These are phyloP conservation scores for Tardiomyces depauwii DNA, from an alignment of 1,139 yeast species.

Conservation along the genomic window DNA sequence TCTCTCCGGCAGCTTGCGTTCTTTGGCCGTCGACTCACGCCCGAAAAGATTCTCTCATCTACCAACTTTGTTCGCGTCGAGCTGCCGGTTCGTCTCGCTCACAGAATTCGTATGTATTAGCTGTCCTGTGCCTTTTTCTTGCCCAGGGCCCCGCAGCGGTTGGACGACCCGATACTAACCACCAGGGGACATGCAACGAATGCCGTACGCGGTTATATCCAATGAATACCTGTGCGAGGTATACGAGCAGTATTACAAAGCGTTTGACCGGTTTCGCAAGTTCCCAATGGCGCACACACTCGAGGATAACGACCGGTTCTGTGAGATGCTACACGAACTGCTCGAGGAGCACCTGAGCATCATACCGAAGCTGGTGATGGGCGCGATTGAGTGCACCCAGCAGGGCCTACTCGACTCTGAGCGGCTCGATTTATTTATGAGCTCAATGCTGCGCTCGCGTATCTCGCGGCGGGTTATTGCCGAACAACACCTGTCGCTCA, in stretches of 20 bases:
- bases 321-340: conserved; percentile 48
- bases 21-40: conserved; percentile 72
- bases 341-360: conserved; percentile 67
- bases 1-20: conserved; percentile 80
- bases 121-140: background rate
- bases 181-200: conserved; percentile 49
- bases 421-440: conserved; percentile 60
- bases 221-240: conserved; percentile 79
- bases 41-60: conserved; percentile 63
- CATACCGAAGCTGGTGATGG: conserved; percentile 85
- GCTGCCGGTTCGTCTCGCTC: conserved; percentile 71
- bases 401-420: conserved; percentile 45
- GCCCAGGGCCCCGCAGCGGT: background rate
- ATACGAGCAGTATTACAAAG: conserved; percentile 78
- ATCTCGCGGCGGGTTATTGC: conserved; percentile 83
- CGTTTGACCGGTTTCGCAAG: conserved; percentile 74
- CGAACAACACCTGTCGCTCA: conserved; percentile 77
- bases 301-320: conserved; percentile 65
- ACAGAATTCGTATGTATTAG: conserved; percentile 39
- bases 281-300: conserved; percentile 54
- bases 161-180: background rate
- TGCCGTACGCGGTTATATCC: conserved; percentile 77
- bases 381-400: conserved; percentile 73
- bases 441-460: conserved; percentile 69
- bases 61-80: conserved; percentile 86